Percentiles rank a stretch among this genome's conserved stretches.
Evolutionary conservation across 129 eudicot genomes (phyloP).

Genomic region (Escallonia rubra): DNA sequence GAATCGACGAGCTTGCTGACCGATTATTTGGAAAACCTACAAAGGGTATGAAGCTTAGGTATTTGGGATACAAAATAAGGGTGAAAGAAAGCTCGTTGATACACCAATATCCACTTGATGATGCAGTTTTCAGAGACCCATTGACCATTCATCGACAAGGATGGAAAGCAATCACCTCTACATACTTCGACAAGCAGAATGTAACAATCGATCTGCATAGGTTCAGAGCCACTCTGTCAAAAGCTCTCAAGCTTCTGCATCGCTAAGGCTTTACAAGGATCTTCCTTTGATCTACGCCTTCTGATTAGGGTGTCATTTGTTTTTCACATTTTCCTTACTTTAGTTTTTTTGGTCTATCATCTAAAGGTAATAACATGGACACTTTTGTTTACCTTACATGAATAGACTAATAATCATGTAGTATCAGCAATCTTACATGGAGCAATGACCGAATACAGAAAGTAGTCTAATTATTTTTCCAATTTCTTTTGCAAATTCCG

Average conservation of each 20-base stretch:
- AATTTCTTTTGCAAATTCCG: no score
- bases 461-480: no score
- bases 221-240: conserved; percentile 36
- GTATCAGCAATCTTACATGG: no score
- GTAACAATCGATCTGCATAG: conserved; percentile 55
- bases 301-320: no score
- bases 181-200: conserved; percentile 51
- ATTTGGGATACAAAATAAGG: conserved; percentile 45
- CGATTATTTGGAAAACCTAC: conserved; percentile 59
- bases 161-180: conserved; percentile 37
- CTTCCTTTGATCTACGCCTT: no score
- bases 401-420: no score
- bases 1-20: conserved; percentile 37
- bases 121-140: conserved; percentile 49
- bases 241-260: conserved; percentile 31
- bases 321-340: no score
- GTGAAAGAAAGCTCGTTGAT: conserved; percentile 59
- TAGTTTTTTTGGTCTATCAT: no score
- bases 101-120: conserved; percentile 31
- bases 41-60: conserved; percentile 41
- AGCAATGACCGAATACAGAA: no score
- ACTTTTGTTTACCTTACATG: no score
- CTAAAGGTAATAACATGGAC: no score
- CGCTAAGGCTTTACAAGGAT: not conserved
- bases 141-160: conserved; percentile 34